Evolutionary conservation across 2,329 filamentous ascomycete genomes (phyloP), one percentile per base, ranked within the genome.

Genomic region (Pyricularia sp.): DNA sequence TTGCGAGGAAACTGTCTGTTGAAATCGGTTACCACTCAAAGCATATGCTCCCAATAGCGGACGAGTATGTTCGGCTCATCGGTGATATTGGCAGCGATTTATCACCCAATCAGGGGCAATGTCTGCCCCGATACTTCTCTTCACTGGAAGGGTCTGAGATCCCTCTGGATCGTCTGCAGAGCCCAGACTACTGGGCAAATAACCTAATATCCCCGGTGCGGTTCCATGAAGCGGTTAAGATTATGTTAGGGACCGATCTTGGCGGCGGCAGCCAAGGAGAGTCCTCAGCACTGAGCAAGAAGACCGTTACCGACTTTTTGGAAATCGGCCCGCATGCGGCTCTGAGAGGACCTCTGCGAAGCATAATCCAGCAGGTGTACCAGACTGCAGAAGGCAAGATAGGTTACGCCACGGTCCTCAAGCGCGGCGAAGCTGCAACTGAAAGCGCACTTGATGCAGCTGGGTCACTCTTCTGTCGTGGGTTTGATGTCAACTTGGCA

Each of bases 11-110:
- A 65, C 73, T 79, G 23, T 71, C 72, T 30, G 76, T 79, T 7
- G 73, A 74, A 55, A 74, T 73, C 12, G 78, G 78, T 14, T 78
- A 78, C 70, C 78, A 79, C 70, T 79, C 78, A 2, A 73, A 74
- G 59, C 73, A 74, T 36, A 79, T 77, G 74, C 68, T 55, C 28
- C 68, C 70, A 0, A 68, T 71, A 1, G 71, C 71, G 31, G 70
- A 71, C 7, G 71, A 70, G 10, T 76, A 76, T 68, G 71, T 71
- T 17, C 65, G 65, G 28, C 59, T 69, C 1, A 71, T 75, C 31
- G 71, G 70, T 14, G 68, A 70, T 23, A 69, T 73, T 50, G 42
- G 71, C 30, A 64, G 20, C 26, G 55, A 25, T 17, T 28, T 11
- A 1, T 50, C 28, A 14, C 30, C 28, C 64, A 1, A 4, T 11